Evolutionary conservation across 192 early-diverging fungal genomes (phyloP), one percentile per base, ranked within the genome.

Genomic region (Powellomyces hirtus): DNA sequence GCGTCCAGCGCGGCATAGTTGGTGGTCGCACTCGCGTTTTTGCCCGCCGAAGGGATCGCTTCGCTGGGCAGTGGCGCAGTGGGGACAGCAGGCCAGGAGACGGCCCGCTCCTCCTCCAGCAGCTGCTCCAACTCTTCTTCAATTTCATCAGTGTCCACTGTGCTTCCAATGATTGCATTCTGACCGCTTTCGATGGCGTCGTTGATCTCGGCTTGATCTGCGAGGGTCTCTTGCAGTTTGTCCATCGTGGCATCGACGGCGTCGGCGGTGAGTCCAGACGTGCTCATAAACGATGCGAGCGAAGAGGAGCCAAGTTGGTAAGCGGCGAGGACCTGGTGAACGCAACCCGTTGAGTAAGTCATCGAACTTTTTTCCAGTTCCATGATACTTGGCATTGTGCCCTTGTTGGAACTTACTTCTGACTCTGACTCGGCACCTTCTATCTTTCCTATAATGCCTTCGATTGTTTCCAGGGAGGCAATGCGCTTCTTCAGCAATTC

Each of bases 121-220:
- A 74, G 53, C 42, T 38, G 59, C 22, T 75, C 68, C 14, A 78
- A 46, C 66, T 78, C 72, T 4, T 59, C 8, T 38, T 78, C 76
- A 24, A 78, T 26, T 37, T 78, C 72, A 10, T 68, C 71, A 4
- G 57, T 46, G 31, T 73, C 71, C 0, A 68, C 59, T 11, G 18
- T 69, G 1, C 37, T 58, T 31, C 64, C 70, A 4, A 70, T 24
- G 14, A 79, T 50, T 13, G 58, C 40, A 0, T 72, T 62, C n/a
- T 74, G 69, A 8, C 79, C 77, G 4, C 49, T 36, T 16, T 59
- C 71, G 55, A 90, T 76, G 0, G 85, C 85, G 27, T 81, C 63
- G 14, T 90, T 88, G 24, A 88, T 81, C 59, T 89, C 84, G 24
- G 76, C 58, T 30, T 89, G 86, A 59, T 86, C 86, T 20, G 83